Base-by-base conservation (phyloP, 164 flowering plant genomes). In the Berberis thunbergii region DNA sequence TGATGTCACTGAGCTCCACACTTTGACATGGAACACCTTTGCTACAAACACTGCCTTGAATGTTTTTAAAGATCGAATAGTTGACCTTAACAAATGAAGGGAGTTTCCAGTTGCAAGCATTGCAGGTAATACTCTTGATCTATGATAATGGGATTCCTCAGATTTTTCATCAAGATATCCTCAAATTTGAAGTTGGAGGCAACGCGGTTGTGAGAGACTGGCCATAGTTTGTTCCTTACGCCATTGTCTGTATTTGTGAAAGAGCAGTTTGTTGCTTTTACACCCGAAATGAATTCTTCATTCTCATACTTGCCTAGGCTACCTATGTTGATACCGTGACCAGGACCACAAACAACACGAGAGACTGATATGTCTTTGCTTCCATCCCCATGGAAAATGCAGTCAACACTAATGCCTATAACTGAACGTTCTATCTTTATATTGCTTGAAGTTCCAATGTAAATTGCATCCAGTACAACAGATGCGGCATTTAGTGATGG, bases 291-390 rank as follows among this genome's bases (percentile, higher is more conserved):
- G 7, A 73, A 72, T 43, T 70, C n/a, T 64, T 86, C 90, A 26
- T 71, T 45, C 1, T 45, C 10, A 54, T 76, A 72, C 74, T 76
- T 86, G 2, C 96, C 96, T 2, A 86, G 77, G 73, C 92, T 83
- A 3, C 91, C 88, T 42, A 86, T 72, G 53, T 69, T 81, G 42
- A 82, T 75, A 11, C 86, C 86, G 43, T 78, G 82, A 3, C 84
- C 86, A 1, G 86, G 82, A 3, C 86, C 86, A 57, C 84, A 82
- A 0, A 6, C 1, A 4, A 80, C 70, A 6, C 57, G n/a, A n/a
- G 65, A 38, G 10, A 82, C 43, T 10, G 42, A 39, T 3, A 82
- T 57, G 59, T 64, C 46, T 0, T 40, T 9, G 57, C 61, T 67
- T 2, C 84, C 86, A 0, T 72, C 65, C 11, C 76, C 38, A 13